phyloP scores from a whole-genome alignment of 2,329 filamentous ascomycete species.

The Fusarium begoniae region DNA sequence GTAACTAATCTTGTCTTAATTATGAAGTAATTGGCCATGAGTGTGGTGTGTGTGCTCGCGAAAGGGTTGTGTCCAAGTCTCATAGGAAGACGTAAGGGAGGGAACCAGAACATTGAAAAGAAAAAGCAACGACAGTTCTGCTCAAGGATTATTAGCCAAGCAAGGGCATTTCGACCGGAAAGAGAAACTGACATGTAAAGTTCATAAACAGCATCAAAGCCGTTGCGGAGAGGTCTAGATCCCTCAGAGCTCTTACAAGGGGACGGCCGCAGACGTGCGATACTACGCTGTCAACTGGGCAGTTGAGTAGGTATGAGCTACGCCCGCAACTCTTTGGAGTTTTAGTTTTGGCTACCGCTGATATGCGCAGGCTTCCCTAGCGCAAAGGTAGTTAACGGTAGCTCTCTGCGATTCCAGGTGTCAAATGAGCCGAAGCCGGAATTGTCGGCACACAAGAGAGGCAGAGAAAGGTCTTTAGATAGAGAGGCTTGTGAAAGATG shows the following conservation, averaged over 20 bases:
- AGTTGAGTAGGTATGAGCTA: neutral
- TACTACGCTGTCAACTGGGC: constrained; percentile 11
- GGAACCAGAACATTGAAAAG: neutral
- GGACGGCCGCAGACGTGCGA: constrained; percentile 11
- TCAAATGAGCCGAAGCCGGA: neutral
- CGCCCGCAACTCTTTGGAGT: constrained; percentile 25
- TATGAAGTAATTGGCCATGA: neutral
- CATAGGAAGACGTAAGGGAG: neutral
- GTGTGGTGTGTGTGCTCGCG: neutral
- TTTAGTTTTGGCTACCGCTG: constrained; percentile 8
- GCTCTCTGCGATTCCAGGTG: neutral
- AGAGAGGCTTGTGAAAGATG: neutral
- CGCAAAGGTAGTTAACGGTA: constrained; percentile 18
- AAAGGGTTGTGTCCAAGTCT: neutral
- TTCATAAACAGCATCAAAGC: neutral
- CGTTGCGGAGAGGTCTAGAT: constrained; percentile 3
- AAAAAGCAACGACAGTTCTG: neutral
- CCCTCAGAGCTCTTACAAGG: neutral
- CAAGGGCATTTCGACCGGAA: neutral
- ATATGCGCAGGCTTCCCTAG: constrained; percentile 24
- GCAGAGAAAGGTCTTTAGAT: neutral
- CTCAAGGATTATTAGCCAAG: neutral
- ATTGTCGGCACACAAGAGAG: neutral
- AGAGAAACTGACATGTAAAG: neutral
- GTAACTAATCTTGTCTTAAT: no score